These are phyloP conservation scores for Colletotrichum noveboracense DNA, from an alignment of 2,329 filamentous ascomycete genomes.

Conservation along the genomic window DNA sequence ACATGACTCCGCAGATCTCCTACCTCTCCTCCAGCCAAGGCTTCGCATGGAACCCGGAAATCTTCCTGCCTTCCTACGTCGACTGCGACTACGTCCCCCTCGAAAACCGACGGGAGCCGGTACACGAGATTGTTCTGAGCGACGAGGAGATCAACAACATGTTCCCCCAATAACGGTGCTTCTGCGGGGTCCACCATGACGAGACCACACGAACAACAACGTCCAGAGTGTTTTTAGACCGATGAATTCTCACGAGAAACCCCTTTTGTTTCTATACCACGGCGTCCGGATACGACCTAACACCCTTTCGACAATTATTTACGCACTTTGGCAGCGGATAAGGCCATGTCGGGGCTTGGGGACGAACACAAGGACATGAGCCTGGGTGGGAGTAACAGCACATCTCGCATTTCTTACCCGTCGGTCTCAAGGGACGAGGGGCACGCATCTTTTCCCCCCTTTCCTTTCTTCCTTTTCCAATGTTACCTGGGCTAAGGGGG, in stretches of 20 bases:
- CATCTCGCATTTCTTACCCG: slow-evolving; percentile 6
- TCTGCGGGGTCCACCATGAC: background rate
- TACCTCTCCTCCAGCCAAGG: slow-evolving; percentile 82
- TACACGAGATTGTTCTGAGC: slow-evolving; percentile 78
- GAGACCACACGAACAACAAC: slow-evolving; percentile 1
- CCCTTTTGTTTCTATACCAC: slow-evolving; percentile 13
- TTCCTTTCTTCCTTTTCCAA: background rate
- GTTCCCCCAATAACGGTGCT: slow-evolving; percentile 61
- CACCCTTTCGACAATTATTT: slow-evolving; percentile 8
- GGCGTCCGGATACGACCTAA: slow-evolving; percentile 20
- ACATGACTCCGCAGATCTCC: slow-evolving; percentile 64
- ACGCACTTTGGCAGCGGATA: slow-evolving; percentile 1
- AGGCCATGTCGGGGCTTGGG: background rate
- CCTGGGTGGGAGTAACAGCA: slow-evolving; percentile 7
- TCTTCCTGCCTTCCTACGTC: slow-evolving; percentile 80
- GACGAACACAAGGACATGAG: slow-evolving; percentile 1
- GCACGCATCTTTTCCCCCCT: background rate
- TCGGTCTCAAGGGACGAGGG: background rate
- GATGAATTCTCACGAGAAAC: slow-evolving; percentile 24
- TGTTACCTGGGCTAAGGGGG: background rate
- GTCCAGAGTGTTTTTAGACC: slow-evolving; percentile 30
- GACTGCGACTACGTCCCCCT: slow-evolving; percentile 78
- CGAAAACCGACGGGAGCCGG: slow-evolving; percentile 77
- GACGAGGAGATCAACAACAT: slow-evolving; percentile 77
- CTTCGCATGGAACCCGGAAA: slow-evolving; percentile 85